Evolutionary conservation across 2,329 filamentous ascomycete genomes (phyloP), one percentile per base, ranked within the genome.

Genomic region (Epichloe coenophiala): DNA sequence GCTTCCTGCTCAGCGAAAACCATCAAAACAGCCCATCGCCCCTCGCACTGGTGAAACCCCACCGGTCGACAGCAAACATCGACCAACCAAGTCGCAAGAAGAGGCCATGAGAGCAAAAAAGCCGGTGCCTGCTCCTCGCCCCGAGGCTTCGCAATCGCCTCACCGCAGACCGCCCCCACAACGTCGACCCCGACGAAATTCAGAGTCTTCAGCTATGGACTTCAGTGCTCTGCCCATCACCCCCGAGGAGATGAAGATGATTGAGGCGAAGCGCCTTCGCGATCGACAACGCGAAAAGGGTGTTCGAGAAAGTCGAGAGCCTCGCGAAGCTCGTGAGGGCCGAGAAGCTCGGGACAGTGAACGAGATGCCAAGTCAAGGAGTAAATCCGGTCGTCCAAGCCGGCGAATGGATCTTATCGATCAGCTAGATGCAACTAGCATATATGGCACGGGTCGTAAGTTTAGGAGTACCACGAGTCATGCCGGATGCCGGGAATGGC

Each of bases 371-470:
- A 63, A 66, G 52, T 74, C 75, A 53, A 75, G 70, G 57, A 72
- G 75, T 60, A 73, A 71, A 57, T 60, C 67, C 11, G 74, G 75
- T 52, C 67, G 68, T 46, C 65, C 69, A 12, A 75, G 68, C 58
- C 66, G 72, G 49, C 76, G 74, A 57, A 68, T 97, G 56, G 93
- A 98, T 65, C 78, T 97, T 44, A 97, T 98, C 61, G 93, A 98
- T 70, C 91, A 96, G 65, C 74, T 98, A 57, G 93, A 97, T 71
- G 90, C 93, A 55, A 96, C 90, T 4, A 90, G 90, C 65, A 94
- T 97, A 59, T 96, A 95, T 63, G 91, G 93, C 51, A 88, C 86
- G 60, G 90, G 91, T 68, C 73, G 88, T 94, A 74, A 70, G 87
- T 81, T 45, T 40, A 17, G 31, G 13, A 12, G 13, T 13, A 8